phyloP scores from a whole-genome alignment of 345 rosid species.

The Rhizophora mangle region DNA sequence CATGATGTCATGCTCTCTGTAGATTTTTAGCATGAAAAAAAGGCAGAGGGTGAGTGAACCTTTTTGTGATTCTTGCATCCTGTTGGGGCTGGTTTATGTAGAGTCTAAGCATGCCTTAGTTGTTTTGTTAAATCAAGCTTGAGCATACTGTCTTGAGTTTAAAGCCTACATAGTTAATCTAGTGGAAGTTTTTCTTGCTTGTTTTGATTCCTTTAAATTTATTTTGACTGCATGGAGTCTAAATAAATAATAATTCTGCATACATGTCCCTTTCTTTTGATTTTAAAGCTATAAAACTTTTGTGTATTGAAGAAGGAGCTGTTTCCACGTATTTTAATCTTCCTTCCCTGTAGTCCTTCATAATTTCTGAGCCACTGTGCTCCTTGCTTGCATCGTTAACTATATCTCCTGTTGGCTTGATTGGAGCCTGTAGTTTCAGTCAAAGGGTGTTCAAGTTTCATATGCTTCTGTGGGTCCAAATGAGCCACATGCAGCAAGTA shows the following conservation, averaged over 20 bases:
- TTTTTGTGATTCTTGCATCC: not conserved
- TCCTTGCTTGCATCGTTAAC: not conserved
- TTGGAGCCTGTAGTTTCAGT: conserved; percentile 34
- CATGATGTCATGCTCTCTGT: too few species aligned
- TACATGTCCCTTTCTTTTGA: too few species aligned
- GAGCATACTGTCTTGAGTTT: not conserved
- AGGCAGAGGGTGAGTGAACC: not conserved
- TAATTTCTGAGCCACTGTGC: not conserved
- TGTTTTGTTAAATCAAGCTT: not conserved
- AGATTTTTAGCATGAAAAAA: not conserved
- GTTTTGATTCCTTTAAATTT: not conserved
- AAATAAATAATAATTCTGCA: too few species aligned
- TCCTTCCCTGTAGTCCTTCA: not conserved
- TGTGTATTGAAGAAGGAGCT: not conserved
- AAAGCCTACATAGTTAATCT: not conserved
- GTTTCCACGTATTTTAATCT: not conserved
- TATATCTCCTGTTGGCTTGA: not conserved
- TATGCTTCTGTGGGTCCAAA: conserved; percentile 88
- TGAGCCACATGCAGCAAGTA: conserved; percentile 94
- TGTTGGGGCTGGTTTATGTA: not conserved
- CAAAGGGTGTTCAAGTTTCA: conserved; percentile 40
- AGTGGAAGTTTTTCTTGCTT: not conserved
- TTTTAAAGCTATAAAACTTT: too few species aligned
- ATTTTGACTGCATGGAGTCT: not conserved
- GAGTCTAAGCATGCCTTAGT: not conserved